These are phyloP conservation scores for Ophiostoma fasciatum DNA, from an alignment of 2,329 filamentous ascomycete species.

Conservation along the genomic window DNA sequence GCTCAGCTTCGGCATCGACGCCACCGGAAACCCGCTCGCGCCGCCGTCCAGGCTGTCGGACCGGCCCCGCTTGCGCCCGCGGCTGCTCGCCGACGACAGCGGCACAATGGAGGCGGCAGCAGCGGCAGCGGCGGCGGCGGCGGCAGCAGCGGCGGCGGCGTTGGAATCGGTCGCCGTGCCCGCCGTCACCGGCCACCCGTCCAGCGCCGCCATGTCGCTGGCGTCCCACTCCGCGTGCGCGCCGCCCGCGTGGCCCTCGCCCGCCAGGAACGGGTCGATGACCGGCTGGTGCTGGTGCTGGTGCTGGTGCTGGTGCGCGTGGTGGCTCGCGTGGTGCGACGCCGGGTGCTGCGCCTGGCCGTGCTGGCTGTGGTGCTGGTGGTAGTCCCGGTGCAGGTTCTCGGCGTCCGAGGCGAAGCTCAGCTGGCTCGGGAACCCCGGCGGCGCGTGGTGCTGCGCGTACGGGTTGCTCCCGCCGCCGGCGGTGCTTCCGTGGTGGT, in stretches of 20 bases:
- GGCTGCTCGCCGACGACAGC: slow-evolving; percentile 1
- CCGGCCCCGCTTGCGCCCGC: slow-evolving; percentile 19
- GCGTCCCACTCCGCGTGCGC: slow-evolving; percentile 10
- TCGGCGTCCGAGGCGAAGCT: slow-evolving; percentile 21
- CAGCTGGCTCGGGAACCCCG: slow-evolving; percentile 18
- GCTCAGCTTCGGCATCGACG: slow-evolving; percentile 11
- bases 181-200: slow-evolving; percentile 6
- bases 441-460: slow-evolving; percentile 11
- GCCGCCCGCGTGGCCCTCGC: not conserved
- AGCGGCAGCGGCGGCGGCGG: slow-evolving; percentile 4
- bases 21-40: slow-evolving; percentile 10
- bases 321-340: too few species aligned
- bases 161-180: too few species aligned
- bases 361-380: slow-evolving; percentile 10
- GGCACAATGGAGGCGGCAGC: slow-evolving; percentile 3
- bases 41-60: slow-evolving; percentile 18
- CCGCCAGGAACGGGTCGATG: slow-evolving; percentile 16
- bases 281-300: slow-evolving; percentile 1
- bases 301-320: slow-evolving; percentile 10
- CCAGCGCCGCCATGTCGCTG: slow-evolving; percentile 11
- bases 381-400: slow-evolving; percentile 8
- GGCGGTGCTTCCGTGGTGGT: too few species aligned
- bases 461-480: slow-evolving; percentile 3
- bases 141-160: not conserved
- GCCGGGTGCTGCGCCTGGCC: too few species aligned